Evolutionary conservation across 139 green algal genomes (phyloP), one percentile per base, ranked within the genome.

Genomic region (Coelastrella sp.): DNA sequence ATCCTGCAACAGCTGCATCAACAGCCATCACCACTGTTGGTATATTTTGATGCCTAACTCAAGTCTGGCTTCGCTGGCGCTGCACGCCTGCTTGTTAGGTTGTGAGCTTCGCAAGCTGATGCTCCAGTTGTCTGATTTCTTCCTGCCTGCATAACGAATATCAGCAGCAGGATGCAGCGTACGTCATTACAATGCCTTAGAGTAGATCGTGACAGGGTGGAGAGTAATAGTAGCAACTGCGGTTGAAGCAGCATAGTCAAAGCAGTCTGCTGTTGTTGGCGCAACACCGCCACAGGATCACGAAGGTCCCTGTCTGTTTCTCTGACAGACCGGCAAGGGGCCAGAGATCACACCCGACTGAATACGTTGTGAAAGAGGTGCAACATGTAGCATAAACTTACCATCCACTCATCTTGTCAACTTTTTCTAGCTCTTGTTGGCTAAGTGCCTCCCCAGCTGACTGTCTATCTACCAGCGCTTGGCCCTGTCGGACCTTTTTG

Each of bases 401-500:
- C 94, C 94, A 96, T 0, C 5, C 84, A 0, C 64, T 10, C n/a
- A 91, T 71, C 82, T 88, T 91, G 0, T 7, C 73, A 75, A 96
- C 83, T 90, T 96, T 96, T 3, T 93, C 90, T 84, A 92, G 23
- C 80, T 96, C 93, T 54, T 94, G 89, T 0, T 47, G 65, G 7
- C 91, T 93, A 60, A 96, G 86, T 23, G 81, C 54, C 19, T 92
- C 86, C 4, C 94, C 93, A 4, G 76, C 80, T 68, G 74, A 8
- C 82, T 94, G 92, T 57, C 64, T 56, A 3, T 91, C 80, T 19
- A 65, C 71, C 78, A 95, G 77, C n/a, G 84, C 78, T 23, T 94
- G 91, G 32, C 92, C 94, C 82, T 96, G 92, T 20, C 94, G 91
- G 57, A 97, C 77, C 65, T 91, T 91, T 54, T 91, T 91, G 57